A percentile compares a stretch with the other conserved stretches of the same genome.
Evolutionary conservation across 495 filamentous ascomycete species (phyloP).

Genomic region (Aspergillus haitiensis): DNA sequence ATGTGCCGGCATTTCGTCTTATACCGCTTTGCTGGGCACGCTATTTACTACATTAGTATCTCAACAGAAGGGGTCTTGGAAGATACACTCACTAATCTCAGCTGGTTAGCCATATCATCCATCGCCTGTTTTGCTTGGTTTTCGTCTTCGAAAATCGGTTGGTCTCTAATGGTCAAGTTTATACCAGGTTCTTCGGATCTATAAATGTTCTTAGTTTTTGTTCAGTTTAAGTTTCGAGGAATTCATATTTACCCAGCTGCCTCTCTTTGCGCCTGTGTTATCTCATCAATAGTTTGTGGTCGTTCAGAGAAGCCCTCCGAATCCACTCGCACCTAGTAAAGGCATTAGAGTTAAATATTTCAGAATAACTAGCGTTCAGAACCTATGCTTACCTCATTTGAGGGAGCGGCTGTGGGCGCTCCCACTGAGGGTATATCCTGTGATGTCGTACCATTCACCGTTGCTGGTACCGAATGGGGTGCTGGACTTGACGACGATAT

Average conservation of each 20-base stretch:
- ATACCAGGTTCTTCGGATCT: slow-evolving; percentile 69
- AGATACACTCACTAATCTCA: slow-evolving; percentile 60
- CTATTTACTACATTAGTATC: slow-evolving; percentile 38
- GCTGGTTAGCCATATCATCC: slow-evolving; percentile 85
- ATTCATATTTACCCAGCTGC: slow-evolving; percentile 55
- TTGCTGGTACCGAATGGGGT: slow-evolving; percentile 20
- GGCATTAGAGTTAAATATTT: slow-evolving; percentile 10
- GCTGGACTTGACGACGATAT: slow-evolving; percentile 28
- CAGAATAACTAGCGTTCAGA: background rate
- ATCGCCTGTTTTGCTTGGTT: slow-evolving; percentile 83
- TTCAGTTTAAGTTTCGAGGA: background rate
- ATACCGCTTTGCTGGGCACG: slow-evolving; percentile 57
- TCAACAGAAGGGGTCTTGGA: background rate
- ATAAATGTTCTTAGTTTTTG: slow-evolving; percentile 24
- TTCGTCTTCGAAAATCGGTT: slow-evolving; percentile 92
- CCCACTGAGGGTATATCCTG: slow-evolving; percentile 23
- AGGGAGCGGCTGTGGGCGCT: slow-evolving; percentile 25
- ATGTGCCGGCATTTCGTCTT: slow-evolving; percentile 68
- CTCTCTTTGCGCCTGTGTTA: slow-evolving; percentile 78
- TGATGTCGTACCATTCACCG: slow-evolving; percentile 36
- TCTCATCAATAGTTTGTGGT: slow-evolving; percentile 69
- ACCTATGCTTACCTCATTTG: slow-evolving; percentile 29
- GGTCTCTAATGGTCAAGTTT: slow-evolving; percentile 88
- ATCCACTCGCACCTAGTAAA: slow-evolving; percentile 48
- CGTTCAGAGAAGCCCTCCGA: slow-evolving; percentile 69